Percentiles rank a stretch among this genome's conserved stretches.
phyloP scores from a whole-genome alignment of 202 grass and related monocot species.

The Panicum virgatum region DNA sequence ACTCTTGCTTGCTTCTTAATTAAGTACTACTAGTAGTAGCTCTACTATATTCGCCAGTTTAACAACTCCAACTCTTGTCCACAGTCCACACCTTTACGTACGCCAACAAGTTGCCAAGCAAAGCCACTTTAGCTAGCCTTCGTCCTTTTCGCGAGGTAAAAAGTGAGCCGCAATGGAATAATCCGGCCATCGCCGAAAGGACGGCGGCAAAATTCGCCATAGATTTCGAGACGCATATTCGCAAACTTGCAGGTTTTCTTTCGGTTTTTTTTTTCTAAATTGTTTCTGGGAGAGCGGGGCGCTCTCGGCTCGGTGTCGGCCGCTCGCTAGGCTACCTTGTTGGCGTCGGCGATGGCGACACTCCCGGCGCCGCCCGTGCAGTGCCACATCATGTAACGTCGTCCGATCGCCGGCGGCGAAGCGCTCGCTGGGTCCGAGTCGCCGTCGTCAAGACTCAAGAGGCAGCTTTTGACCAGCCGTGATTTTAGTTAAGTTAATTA shows the following conservation, averaged over 20 bases:
- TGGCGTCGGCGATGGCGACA: neutral
- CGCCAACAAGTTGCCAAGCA: neutral
- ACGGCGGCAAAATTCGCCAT: conserved; percentile 12
- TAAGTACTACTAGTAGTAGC: neutral
- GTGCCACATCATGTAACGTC: too few species aligned
- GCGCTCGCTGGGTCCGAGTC: neutral
- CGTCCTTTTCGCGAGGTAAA: neutral
- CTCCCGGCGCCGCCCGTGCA: neutral
- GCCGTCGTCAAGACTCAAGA: neutral
- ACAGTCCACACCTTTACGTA: neutral
- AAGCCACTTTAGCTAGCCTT: neutral
- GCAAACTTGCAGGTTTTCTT: neutral
- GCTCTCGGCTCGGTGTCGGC: neutral
- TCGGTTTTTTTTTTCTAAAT: neutral
- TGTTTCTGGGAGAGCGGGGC: too few species aligned
- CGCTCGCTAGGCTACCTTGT: neutral
- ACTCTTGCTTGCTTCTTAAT: neutral
- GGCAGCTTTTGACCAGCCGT: neutral
- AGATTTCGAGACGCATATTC: conserved; percentile 6
- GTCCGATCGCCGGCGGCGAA: neutral
- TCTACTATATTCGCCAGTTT: neutral
- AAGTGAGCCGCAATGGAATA: neutral
- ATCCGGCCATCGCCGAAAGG: neutral
- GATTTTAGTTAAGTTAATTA: conserved; percentile 10
- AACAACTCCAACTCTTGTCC: neutral